A percentile compares a stretch with the other conserved stretches of the same genome.
phyloP scores from a whole-genome alignment of 257 asterid genomes.

The Parsonsia alboflavescens region DNA sequence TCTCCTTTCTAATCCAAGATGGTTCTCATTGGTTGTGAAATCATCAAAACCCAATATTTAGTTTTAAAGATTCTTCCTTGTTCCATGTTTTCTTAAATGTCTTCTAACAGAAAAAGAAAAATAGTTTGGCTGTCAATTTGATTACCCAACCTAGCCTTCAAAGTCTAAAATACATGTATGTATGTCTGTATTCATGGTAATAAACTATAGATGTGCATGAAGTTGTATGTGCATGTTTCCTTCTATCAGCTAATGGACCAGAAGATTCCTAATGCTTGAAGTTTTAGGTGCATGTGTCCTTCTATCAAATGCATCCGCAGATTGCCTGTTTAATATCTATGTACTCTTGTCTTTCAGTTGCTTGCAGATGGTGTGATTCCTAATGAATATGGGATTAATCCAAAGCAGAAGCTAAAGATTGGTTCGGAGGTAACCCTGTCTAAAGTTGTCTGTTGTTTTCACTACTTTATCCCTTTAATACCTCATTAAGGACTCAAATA shows the following conservation, averaged over 20 bases:
- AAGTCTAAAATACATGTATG: not conserved
- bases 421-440: conserved; percentile 74
- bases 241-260: too few species aligned
- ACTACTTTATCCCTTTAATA: not conserved
- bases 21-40: not conserved
- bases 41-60: not conserved
- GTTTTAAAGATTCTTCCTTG: not conserved
- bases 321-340: conserved; percentile 1
- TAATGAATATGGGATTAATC: conserved; percentile 91
- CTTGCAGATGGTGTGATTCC: conserved; percentile 99
- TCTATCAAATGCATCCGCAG: not conserved
- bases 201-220: too few species aligned
- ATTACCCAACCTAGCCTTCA: not conserved
- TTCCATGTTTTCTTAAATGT: not conserved
- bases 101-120: not conserved
- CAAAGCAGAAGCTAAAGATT: conserved; percentile 76
- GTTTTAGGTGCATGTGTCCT: not conserved
- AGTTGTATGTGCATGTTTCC: too few species aligned
- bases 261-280: not conserved
- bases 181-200: not conserved
- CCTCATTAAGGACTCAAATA: not conserved
- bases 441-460: not conserved
- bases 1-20: not conserved
- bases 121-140: not conserved
- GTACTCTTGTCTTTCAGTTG: conserved; percentile 42